Evolutionary conservation across 306 rosid genomes (phyloP).

Genomic region (Biancaea sappan): DNA sequence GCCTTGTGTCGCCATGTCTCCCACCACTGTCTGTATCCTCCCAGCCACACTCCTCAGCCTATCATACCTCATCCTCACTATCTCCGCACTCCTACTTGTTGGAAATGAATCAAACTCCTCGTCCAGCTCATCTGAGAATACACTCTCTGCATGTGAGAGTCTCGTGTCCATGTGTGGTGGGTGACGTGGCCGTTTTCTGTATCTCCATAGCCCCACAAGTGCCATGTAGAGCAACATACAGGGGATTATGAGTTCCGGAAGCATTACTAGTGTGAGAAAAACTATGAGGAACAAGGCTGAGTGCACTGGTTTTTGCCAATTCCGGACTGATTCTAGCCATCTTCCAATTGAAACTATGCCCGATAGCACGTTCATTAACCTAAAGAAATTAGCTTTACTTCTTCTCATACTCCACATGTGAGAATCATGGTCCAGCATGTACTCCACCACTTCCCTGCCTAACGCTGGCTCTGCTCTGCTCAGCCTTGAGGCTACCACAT

Average conservation of each 20-base stretch:
- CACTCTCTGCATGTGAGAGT: conserved; percentile 53
- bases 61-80: conserved; percentile 60
- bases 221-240: conserved; percentile 48
- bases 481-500: conserved; percentile 50
- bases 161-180: conserved; percentile 65
- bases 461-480: conserved; percentile 59
- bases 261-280: conserved; percentile 44
- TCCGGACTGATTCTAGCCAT: conserved; percentile 46
- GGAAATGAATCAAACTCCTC: conserved; percentile 72
- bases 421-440: conserved; percentile 64
- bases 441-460: conserved; percentile 64
- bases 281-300: conserved; percentile 38
- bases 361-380: conserved; percentile 56
- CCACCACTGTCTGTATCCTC: conserved; percentile 62
- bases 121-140: conserved; percentile 55
- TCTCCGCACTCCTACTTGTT: conserved; percentile 50
- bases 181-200: conserved; percentile 52
- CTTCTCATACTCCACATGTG: conserved; percentile 63
- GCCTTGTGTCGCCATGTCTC: conserved; percentile 69
- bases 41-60: conserved; percentile 66
- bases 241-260: conserved; percentile 53
- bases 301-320: conserved; percentile 54
- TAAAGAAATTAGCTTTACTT: conserved; percentile 62
- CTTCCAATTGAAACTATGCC: conserved; percentile 46
- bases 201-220: conserved; percentile 53